These are phyloP conservation scores for Epichloe brachyelytri DNA, from an alignment of 2,329 filamentous ascomycete genomes.

Conservation along the genomic window DNA sequence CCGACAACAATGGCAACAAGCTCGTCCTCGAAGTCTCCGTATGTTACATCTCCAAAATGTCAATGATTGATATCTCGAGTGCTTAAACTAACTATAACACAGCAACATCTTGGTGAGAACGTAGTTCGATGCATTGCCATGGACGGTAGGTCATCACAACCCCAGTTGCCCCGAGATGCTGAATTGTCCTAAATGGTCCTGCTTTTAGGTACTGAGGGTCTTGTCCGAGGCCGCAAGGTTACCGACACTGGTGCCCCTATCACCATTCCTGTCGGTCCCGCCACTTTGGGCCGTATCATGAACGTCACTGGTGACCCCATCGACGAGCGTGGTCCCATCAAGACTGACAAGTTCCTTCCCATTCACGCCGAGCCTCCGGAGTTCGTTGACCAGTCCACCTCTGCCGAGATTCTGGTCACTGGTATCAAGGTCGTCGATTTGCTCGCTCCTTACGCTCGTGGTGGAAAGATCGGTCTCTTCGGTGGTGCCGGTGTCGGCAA, in stretches of 20 bases:
- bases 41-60: constrained; percentile 26
- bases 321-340: constrained; percentile 97
- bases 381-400: constrained; percentile 93
- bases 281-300: constrained; percentile 96
- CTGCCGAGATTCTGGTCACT: constrained; percentile 91
- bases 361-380: constrained; percentile 90
- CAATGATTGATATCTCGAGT: constrained; percentile 3
- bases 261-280: constrained; percentile 87
- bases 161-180: background rate
- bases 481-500: constrained; percentile 99
- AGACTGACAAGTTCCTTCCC: constrained; percentile 71
- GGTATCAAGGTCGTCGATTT: constrained; percentile 99
- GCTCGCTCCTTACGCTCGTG: constrained; percentile 97
- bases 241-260: constrained; percentile 89
- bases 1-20: constrained; percentile 83
- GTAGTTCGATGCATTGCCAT: constrained; percentile 99
- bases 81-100: constrained; percentile 23
- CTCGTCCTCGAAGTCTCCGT: constrained; percentile 93
- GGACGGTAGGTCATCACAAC: constrained; percentile 61
- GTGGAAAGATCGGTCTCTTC: constrained; percentile 99
- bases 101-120: constrained; percentile 99
- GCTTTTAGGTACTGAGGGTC: constrained; percentile 85
- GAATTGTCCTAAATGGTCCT: constrained; percentile 2
- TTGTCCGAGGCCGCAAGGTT: constrained; percentile 79
- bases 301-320: constrained; percentile 99